These are phyloP conservation scores for Fusarium humuli DNA, from an alignment of 2,329 filamentous ascomycete species.

Conservation along the genomic window DNA sequence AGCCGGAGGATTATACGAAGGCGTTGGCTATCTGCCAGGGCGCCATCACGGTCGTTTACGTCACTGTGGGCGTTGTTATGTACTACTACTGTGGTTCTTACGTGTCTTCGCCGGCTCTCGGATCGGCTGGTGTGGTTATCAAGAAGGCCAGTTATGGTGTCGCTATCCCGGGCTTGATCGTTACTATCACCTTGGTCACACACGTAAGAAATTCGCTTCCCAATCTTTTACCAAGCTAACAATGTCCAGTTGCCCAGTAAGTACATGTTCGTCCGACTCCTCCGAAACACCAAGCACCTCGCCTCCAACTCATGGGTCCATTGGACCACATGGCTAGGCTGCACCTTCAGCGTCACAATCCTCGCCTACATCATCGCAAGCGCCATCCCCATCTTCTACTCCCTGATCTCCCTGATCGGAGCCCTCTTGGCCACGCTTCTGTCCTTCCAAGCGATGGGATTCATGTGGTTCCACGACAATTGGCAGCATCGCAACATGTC, in stretches of 20 bases:
- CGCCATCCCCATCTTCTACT: conserved; percentile 44
- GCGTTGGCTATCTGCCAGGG: conserved; percentile 43
- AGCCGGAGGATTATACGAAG: conserved; percentile 45
- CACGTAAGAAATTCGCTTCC: conserved; percentile 13
- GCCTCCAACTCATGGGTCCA: conserved; percentile 44
- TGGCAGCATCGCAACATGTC: conserved; percentile 31
- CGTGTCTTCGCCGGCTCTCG: conserved; percentile 60
- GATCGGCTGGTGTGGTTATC: conserved; percentile 55
- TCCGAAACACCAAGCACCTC: conserved; percentile 48
- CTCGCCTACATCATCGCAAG: conserved; percentile 47
- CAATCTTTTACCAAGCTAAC: not conserved
- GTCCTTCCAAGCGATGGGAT: conserved; percentile 47
- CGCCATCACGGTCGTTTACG: conserved; percentile 50
- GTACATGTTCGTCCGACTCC: conserved; percentile 27
- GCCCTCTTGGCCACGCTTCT: conserved; percentile 48
- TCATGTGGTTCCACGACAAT: conserved; percentile 49
- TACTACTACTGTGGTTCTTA: conserved; percentile 61
- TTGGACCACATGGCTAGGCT: conserved; percentile 49
- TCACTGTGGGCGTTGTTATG: conserved; percentile 53
- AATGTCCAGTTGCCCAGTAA: conserved; percentile 14
- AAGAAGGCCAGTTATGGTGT: conserved; percentile 60
- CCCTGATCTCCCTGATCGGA: conserved; percentile 44
- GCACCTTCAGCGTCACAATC: conserved; percentile 41
- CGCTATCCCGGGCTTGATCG: conserved; percentile 47
- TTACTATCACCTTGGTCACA: conserved; percentile 42